Percentiles rank a stretch among this genome's conserved stretches.
Conservation (phyloP, 2,329 filamentous ascomycete species). For the Metarhizium album region DNA sequence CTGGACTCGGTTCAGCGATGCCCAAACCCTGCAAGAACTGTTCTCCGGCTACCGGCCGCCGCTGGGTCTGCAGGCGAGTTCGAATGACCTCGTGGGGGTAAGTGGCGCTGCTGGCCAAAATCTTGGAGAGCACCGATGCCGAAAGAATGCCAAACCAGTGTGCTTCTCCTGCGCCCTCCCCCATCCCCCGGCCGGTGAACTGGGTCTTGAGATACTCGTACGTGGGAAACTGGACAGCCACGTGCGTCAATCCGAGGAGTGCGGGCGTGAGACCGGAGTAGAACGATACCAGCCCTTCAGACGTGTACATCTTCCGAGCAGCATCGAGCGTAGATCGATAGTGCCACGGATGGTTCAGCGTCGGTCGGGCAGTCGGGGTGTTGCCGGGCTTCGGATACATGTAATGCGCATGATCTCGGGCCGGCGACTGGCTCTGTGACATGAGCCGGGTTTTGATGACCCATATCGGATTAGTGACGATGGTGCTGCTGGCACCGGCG, state of each 20-base stretch:
- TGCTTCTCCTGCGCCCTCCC: constrained; percentile 42
- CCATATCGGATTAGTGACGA: constrained; percentile 97
- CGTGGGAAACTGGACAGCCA: constrained; percentile 92
- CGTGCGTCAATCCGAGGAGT: constrained; percentile 82
- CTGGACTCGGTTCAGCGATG: constrained; percentile 24
- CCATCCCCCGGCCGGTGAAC: constrained; percentile 86
- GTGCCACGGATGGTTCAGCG: constrained; percentile 68
- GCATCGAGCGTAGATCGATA: constrained; percentile 86
- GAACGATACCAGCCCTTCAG: constrained; percentile 80
- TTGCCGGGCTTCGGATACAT: constrained; percentile 37
- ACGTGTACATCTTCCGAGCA: constrained; percentile 88
- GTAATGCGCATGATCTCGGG: constrained; percentile 34
- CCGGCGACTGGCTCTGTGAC: constrained; percentile 63
- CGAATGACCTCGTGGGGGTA: constrained; percentile 96
- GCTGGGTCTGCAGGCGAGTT: constrained; percentile 87
- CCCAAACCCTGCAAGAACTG: constrained; percentile 41
- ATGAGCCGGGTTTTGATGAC: constrained; percentile 97
- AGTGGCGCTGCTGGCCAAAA: constrained; percentile 86
- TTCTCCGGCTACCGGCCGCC: constrained; percentile 52
- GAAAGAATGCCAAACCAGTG: constrained; percentile 78
- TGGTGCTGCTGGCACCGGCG: constrained; percentile 83
- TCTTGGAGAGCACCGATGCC: constrained; percentile 87
- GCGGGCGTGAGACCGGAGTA: constrained; percentile 93
- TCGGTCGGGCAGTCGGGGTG: constrained; percentile 44
- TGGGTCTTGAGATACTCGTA: constrained; percentile 88